phyloP scores from a whole-genome alignment of 129 eudicot species.

The Artemisia tridentata region DNA sequence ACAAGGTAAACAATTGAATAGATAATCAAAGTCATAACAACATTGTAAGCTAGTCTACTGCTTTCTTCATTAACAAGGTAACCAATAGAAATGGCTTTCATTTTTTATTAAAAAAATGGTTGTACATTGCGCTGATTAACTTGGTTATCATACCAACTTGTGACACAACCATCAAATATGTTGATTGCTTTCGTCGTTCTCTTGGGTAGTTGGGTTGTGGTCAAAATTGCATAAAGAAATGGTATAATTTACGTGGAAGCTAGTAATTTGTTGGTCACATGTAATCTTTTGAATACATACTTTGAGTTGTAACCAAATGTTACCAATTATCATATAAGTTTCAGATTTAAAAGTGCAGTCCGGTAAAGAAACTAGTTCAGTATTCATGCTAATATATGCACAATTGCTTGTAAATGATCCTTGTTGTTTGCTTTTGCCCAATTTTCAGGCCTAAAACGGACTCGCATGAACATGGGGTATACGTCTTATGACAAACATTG shows the following conservation, averaged over 20 bases:
- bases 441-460: constrained; percentile 19
- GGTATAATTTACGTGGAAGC: neutral
- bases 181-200: neutral
- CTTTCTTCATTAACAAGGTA: neutral
- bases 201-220: neutral
- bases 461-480: neutral
- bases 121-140: neutral
- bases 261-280: neutral
- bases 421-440: neutral
- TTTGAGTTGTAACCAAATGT: neutral
- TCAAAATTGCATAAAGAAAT: neutral
- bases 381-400: neutral
- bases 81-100: neutral
- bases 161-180: neutral
- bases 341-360: neutral
- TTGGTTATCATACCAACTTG: neutral
- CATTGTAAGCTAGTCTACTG: neutral
- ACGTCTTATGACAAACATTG: constrained; percentile 1
- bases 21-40: neutral
- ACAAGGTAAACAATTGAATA: constrained; percentile 34
- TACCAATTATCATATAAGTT: neutral
- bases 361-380: neutral
- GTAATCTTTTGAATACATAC: too few relatives aligned
- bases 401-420: neutral
- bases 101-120: neutral